Percentiles rank a stretch among this genome's conserved stretches.
Conservation (phyloP, 441 rosid species). For the Gossypium schwendimanii region DNA sequence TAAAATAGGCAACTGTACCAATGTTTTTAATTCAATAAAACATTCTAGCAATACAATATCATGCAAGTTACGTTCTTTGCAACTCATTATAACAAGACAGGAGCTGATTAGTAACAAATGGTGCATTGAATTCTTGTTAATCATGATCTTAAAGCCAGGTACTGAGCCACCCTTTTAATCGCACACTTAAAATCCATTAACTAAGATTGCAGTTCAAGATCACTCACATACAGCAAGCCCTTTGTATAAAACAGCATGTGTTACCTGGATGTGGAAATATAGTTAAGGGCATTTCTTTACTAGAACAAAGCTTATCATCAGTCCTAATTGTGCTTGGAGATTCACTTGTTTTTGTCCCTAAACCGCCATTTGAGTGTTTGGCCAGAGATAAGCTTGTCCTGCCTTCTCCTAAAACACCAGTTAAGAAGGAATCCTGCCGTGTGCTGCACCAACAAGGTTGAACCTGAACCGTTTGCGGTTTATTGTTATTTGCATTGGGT, state of each 20-base stretch:
- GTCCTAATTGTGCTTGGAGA: background rate
- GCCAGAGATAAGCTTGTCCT: background rate
- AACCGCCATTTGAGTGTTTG: slow-evolving; percentile 7
- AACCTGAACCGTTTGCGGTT: slow-evolving; percentile 3
- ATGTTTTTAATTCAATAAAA: background rate
- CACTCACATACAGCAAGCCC: background rate
- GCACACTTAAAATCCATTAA: background rate
- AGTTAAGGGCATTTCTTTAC: slow-evolving; percentile 11
- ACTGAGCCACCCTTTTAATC: background rate
- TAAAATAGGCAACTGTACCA: background rate
- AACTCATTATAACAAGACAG: background rate
- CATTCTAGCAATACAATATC: background rate
- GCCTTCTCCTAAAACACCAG: slow-evolving; percentile 15
- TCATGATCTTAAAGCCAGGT: background rate
- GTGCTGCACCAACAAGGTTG: slow-evolving; percentile 32
- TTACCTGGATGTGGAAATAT: slow-evolving; percentile 31
- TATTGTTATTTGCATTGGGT: slow-evolving; percentile 11
- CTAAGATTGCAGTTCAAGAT: slow-evolving; percentile 1
- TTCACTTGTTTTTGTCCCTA: slow-evolving; percentile 19
- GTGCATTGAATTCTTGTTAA: background rate
- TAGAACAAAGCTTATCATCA: slow-evolving; percentile 11
- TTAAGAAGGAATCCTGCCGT: slow-evolving; percentile 8
- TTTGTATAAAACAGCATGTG: background rate
- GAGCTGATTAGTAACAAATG: background rate
- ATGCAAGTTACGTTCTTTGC: background rate